phyloP scores from a whole-genome alignment of 192 early-diverging fungal genomes.

The Backusella macrospora region DNA sequence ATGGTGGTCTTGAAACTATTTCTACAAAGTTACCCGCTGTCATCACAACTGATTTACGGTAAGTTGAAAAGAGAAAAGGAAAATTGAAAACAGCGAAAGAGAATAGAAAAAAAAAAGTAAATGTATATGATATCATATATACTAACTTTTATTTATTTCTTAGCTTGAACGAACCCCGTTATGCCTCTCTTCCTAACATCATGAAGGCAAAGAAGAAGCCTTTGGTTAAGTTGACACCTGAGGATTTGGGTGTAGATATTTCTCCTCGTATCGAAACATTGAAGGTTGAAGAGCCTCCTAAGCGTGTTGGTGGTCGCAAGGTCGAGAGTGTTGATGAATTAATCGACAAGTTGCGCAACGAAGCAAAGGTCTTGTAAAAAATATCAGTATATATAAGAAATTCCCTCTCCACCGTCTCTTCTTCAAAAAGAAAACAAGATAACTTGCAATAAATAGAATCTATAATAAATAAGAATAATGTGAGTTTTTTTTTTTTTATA shows the following conservation, averaged over 20 bases:
- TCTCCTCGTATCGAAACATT: conserved; percentile 82
- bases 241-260: conserved; percentile 85
- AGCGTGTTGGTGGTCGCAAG: conserved; percentile 88
- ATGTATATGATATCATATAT: not conserved
- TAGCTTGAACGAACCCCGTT: conserved; percentile 93
- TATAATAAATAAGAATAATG: not conserved
- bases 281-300: conserved; percentile 90
- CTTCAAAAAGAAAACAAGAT: too few species aligned
- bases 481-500: not conserved
- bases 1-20: conserved; percentile 96
- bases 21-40: conserved; percentile 84
- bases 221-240: conserved; percentile 73
- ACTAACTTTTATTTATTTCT: conserved; percentile 16
- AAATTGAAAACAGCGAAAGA: not conserved
- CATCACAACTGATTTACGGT: conserved; percentile 93
- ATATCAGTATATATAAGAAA: not conserved
- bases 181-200: conserved; percentile 93
- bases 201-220: conserved; percentile 99
- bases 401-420: not conserved
- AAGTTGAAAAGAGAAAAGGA: not conserved
- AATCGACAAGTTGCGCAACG: conserved; percentile 85
- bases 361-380: conserved; percentile 70
- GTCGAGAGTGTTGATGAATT: conserved; percentile 94
- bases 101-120: not conserved
- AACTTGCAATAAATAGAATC: conserved; percentile 2